A percentile compares a stretch with the other conserved stretches of the same genome.
phyloP scores from a whole-genome alignment of 2,329 filamentous ascomycete genomes.

The Lachnellula occidentalis region DNA sequence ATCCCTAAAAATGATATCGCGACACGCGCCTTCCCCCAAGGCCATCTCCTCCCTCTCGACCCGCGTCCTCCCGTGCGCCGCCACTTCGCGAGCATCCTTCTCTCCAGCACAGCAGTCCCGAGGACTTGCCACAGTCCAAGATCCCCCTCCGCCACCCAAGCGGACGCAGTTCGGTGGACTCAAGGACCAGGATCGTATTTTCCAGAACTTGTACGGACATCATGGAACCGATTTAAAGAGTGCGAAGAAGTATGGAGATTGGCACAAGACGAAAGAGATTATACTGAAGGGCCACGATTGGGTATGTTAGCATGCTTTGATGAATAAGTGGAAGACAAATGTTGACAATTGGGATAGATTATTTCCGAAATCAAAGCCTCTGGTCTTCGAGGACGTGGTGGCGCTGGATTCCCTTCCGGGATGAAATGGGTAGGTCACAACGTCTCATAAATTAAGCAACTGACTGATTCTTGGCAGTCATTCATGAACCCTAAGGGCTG shows the following conservation, averaged over 20 bases:
- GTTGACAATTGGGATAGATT: conserved; percentile 50
- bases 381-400: conserved; percentile 89
- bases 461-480: conserved; percentile 51
- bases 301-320: conserved; percentile 38
- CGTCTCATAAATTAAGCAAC: neutral
- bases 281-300: conserved; percentile 95
- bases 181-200: conserved; percentile 96
- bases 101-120: conserved; percentile 52
- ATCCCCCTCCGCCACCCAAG: conserved; percentile 60
- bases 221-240: conserved; percentile 87
- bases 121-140: conserved; percentile 75
- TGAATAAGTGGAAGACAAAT: neutral
- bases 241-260: conserved; percentile 97
- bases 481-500: conserved; percentile 99
- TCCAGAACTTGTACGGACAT: conserved; percentile 96
- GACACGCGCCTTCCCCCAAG: conserved; percentile 31
- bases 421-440: conserved; percentile 84
- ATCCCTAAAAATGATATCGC: conserved; percentile 32
- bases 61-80: conserved; percentile 26
- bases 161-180: conserved; percentile 74
- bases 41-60: conserved; percentile 27
- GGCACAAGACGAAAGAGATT: conserved; percentile 99
- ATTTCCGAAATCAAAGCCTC: conserved; percentile 97
- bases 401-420: conserved; percentile 95
- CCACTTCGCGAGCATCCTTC: conserved; percentile 30